phyloP scores from a whole-genome alignment of 176 grass and related monocot species.

The Ensete glaucum region DNA sequence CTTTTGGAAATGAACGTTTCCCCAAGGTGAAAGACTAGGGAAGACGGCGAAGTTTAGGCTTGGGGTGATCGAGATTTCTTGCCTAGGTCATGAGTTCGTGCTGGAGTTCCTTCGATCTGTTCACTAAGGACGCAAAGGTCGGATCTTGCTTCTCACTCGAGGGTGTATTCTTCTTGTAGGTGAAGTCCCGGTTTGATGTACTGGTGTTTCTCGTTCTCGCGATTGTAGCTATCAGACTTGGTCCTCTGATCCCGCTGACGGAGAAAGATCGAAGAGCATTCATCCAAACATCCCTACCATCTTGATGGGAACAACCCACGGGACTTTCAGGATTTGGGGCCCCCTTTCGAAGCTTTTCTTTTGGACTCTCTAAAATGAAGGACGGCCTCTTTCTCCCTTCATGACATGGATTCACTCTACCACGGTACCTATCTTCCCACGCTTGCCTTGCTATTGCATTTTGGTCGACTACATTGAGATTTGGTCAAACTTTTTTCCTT shows the following conservation, averaged over 20 bases:
- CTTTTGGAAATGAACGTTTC: constrained; percentile 61
- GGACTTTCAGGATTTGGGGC: no score
- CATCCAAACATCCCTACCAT: constrained; percentile 64
- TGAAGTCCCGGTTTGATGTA: background rate
- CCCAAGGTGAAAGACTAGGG: constrained; percentile 60
- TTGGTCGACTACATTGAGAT: no score
- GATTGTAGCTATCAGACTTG: constrained; percentile 43
- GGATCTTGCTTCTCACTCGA: background rate
- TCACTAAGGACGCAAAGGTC: constrained; percentile 74
- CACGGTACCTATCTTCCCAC: no score
- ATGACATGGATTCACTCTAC: no score
- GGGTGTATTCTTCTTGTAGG: background rate
- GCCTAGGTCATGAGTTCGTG: constrained; percentile 75
- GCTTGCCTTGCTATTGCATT: no score
- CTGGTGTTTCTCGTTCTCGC: background rate
- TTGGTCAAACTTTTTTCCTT: no score
- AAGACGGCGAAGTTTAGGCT: constrained; percentile 88
- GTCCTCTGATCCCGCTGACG: constrained; percentile 44
- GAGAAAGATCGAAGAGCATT: constrained; percentile 53
- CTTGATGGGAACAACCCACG: constrained; percentile 41
- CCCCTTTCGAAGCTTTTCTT: no score
- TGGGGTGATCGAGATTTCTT: constrained; percentile 67
- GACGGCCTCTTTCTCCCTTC: no score
- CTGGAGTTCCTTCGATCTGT: constrained; percentile 58
- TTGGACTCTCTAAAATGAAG: no score